Evolutionary conservation across 768 basidiomycete genomes (phyloP), one percentile per base, ranked within the genome.

Genomic region (Mycena albidolilacea): DNA sequence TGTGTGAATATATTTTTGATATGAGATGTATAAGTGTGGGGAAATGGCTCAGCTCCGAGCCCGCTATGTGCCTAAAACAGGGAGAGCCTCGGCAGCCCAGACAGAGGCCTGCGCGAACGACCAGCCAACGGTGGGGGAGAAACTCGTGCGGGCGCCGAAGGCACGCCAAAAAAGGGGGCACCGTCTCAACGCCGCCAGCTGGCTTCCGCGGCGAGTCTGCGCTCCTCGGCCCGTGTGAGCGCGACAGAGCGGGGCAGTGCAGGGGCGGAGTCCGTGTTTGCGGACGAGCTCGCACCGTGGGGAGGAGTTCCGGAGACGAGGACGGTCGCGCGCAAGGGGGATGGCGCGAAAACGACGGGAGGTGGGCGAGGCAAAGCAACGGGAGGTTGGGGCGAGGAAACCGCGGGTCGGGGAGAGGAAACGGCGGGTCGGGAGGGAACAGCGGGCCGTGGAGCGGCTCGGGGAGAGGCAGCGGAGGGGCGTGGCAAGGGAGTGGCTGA

Each of bases 111-210:
- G 15, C 44, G 55, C 55, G 23, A 58, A 30, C 43, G 66, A 67
- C 66, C 66, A 67, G 66, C 66, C 66, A 37, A 37, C 9, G 55
- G 66, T 58, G 66, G 55, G 66, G 66, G 66, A 67, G 66, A 46
- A 55, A 11, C 39, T 67, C 23, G 57, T 30, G 57, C 15, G 66
- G 55, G 57, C 44, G 66, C 66, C 55, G 19, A 48, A 64, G 66
- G 66, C 66, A 44, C 66, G 37, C 66, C 55, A 67, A 67, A 46
- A 58, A 46, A 48, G 12, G 15, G 46, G 12, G 7, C n/a, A n/a
- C n/a, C n/a, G n/a, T n/a, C n/a, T n/a, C n/a, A n/a, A n/a, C n/a
- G n/a, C n/a, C n/a, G n/a, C n/a, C n/a, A n/a, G n/a, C n/a, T n/a
- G n/a, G n/a, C n/a, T n/a, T n/a, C n/a, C n/a, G n/a, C n/a, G n/a